Base-by-base conservation (phyloP, 2,329 filamentous ascomycete genomes). In the Aciculosporium take region DNA sequence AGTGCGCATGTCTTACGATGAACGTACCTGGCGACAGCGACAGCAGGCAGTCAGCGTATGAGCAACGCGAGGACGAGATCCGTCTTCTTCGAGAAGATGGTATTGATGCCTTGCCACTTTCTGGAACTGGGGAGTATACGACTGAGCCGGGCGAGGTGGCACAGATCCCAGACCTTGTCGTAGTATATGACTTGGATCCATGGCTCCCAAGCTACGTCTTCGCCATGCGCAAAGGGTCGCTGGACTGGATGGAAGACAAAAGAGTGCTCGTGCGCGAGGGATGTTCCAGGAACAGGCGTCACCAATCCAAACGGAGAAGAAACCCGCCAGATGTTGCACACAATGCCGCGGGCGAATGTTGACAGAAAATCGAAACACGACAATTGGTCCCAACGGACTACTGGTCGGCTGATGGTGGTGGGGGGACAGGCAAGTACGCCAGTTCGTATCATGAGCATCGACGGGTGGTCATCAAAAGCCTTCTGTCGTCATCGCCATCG, bases 1-100 rank as follows among this genome's bases (percentile, higher is more conserved):
- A 10, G 3, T 28, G 30, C 13, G 30, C 38, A 7, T 7, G 10
- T 7, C 10, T 39, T 32, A 31, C 12, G 5, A 13, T 35, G 18
- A 50, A 60, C 69, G 58, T 65, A 85, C 83, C 69, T 84, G 80
- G 58, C 83, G 75, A 61, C 83, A 89, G 47, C 83, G 76, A 55
- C 80, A 85, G 55, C 83, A 88, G 18, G 84, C 84, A 38, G 83
- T 86, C 53, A 89, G 61, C 5, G 84, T 88, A 56, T 88, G 82
- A 24, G 82, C 82, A 49, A 87, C 79, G 49, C 81, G 70, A 54
- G 74, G 67, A 43, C 72, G 61, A 51, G 67, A 60, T 52, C 67
- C 62, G 45, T 74, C 73, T 41, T 51, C 58, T 54, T 75, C 72
- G 35, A 58, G 63, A 25, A 62, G 58, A 31, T 68, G 66, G 37